phyloP scores from a whole-genome alignment of 176 grass and related monocot species.

The Hordeum vulgare region DNA sequence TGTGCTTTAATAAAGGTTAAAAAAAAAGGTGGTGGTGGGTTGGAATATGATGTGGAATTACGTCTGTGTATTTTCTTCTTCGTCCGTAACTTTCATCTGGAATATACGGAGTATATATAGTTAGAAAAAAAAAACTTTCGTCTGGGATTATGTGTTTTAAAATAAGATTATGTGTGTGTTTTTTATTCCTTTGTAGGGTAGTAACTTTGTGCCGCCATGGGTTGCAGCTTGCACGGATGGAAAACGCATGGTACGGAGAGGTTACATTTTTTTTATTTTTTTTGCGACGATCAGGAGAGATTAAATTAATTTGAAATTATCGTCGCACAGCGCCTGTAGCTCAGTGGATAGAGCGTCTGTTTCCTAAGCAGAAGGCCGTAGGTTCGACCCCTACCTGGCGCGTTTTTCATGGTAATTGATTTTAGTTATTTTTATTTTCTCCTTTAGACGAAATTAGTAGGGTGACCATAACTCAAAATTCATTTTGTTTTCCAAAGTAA shows the following conservation, averaged over 20 bases:
- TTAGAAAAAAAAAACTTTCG: not conserved
- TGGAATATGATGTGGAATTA: not conserved
- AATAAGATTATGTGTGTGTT: too few species aligned
- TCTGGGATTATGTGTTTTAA: not conserved
- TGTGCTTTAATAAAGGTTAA: not conserved
- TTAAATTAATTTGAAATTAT: not conserved
- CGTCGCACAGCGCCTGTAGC: constrained; percentile 57
- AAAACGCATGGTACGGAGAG: not conserved
- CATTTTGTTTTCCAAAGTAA: not conserved
- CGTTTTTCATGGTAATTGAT: too few species aligned
- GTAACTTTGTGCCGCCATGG: not conserved
- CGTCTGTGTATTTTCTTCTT: not conserved
- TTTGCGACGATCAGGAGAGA: too few species aligned
- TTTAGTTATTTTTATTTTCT: too few species aligned
- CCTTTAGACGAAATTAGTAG: not conserved
- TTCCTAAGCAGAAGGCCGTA: constrained; percentile 86
- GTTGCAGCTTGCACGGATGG: not conserved
- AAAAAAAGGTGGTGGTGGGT: too few species aligned
- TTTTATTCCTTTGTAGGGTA: not conserved
- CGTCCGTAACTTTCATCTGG: not conserved
- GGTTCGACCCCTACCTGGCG: constrained; percentile 84
- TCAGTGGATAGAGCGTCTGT: constrained; percentile 99
- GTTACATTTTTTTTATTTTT: too few species aligned
- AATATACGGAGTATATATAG: too few species aligned
- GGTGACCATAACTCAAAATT: too few species aligned